These are phyloP conservation scores for Houttuynia cordata DNA, from an alignment of 164 flowering plant species.

Conservation along the genomic window DNA sequence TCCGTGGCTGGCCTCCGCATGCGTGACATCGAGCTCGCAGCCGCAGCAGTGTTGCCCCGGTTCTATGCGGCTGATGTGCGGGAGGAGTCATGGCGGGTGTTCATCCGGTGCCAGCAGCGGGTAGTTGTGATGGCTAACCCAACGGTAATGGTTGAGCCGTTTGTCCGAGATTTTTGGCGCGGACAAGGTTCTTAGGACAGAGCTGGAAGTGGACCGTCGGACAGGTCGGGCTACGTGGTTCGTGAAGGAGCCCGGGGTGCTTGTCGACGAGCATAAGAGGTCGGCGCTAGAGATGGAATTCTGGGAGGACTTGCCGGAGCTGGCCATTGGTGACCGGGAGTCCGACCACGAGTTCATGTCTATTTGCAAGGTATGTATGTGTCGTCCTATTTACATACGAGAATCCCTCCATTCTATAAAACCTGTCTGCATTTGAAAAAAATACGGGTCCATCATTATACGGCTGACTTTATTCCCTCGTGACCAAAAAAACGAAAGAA, in stretches of 20 bases:
- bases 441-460: too few species aligned
- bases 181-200: slow-evolving; percentile 84
- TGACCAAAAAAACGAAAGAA: too few species aligned
- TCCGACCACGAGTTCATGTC: slow-evolving; percentile 85
- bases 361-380: slow-evolving; percentile 58
- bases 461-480: too few species aligned
- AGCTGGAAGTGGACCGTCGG: slow-evolving; percentile 71
- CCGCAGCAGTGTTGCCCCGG: slow-evolving; percentile 74
- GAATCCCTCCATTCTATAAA: too few species aligned
- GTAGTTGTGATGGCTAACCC: slow-evolving; percentile 90
- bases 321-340: slow-evolving; percentile 75
- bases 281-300: slow-evolving; percentile 58
- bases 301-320: slow-evolving; percentile 55
- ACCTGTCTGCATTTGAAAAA: too few species aligned
- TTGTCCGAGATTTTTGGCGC: slow-evolving; percentile 68
- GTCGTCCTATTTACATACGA: neutral
- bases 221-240: slow-evolving; percentile 79
- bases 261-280: slow-evolving; percentile 53
- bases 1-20: slow-evolving; percentile 58
- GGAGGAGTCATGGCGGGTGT: slow-evolving; percentile 59
- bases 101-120: slow-evolving; percentile 45
- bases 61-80: slow-evolving; percentile 77
- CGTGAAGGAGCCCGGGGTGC: slow-evolving; percentile 62
- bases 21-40: slow-evolving; percentile 75
- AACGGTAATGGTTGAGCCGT: slow-evolving; percentile 75